Conservation (phyloP, 306 rosid species). For the Oxytropis ochrocephala region DNA sequence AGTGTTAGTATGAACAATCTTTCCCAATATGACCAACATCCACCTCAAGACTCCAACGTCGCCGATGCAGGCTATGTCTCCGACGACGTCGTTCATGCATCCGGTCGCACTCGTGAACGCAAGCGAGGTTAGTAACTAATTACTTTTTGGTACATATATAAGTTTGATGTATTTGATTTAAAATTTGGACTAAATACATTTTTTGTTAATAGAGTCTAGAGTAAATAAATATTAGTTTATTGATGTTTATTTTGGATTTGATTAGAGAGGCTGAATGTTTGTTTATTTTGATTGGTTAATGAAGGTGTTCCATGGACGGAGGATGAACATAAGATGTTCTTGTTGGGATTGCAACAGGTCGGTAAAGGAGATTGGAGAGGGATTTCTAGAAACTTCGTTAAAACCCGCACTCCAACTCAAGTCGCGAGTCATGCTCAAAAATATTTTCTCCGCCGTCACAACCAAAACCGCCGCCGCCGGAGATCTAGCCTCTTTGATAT, state of each 20-base stretch:
- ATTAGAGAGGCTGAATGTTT: background rate
- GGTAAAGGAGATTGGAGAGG: conserved; percentile 99
- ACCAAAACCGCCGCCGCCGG: conserved; percentile 72
- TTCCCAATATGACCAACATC: conserved; percentile 54
- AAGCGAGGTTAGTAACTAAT: conserved; percentile 57
- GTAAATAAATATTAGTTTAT: background rate
- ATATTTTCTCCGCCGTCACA: conserved; percentile 77
- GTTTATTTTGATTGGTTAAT: background rate
- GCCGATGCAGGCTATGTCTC: conserved; percentile 82
- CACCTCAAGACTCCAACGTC: conserved; percentile 47
- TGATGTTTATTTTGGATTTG: background rate
- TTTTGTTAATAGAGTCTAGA: too few relatives aligned
- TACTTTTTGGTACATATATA: too few relatives aligned
- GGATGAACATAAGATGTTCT: conserved; percentile 73
- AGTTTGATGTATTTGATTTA: too few relatives aligned
- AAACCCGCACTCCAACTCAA: conserved; percentile 89
- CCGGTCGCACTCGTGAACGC: conserved; percentile 67
- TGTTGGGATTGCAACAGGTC: conserved; percentile 67
- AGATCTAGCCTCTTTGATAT: conserved; percentile 94
- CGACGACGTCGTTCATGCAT: conserved; percentile 81
- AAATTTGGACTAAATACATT: too few relatives aligned
- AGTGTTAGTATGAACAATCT: conserved; percentile 87
- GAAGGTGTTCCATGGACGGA: conserved; percentile 92
- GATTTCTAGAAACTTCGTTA: conserved; percentile 83
- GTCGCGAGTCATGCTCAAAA: conserved; percentile 97